Conservation (phyloP, 2,329 filamentous ascomycete genomes). For the Zasmidium angulare region DNA sequence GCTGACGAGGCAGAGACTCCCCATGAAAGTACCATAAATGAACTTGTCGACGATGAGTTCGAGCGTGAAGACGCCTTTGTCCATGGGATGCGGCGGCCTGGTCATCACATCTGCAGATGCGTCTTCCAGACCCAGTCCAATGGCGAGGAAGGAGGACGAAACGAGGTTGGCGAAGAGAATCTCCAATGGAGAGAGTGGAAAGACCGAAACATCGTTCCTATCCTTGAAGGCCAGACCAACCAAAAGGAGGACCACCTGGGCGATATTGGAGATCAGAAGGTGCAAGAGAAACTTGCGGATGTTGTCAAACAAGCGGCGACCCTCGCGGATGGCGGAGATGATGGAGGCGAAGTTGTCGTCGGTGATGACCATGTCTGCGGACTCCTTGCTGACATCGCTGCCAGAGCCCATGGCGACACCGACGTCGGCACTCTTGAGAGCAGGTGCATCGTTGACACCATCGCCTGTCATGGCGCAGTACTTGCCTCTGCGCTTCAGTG, state of each 20-base stretch:
- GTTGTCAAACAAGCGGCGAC: constrained; percentile 53
- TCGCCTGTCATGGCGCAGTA: constrained; percentile 49
- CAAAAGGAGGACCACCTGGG: constrained; percentile 48
- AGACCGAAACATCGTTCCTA: constrained; percentile 43
- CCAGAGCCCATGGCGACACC: constrained; percentile 49
- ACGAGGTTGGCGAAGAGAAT: constrained; percentile 52
- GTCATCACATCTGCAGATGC: constrained; percentile 48
- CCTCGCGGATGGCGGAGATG: constrained; percentile 47
- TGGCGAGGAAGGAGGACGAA: constrained; percentile 48
- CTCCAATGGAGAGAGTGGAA: constrained; percentile 48
- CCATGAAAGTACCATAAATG: constrained; percentile 50
- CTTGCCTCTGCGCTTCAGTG: constrained; percentile 42
- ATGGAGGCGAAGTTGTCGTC: constrained; percentile 49
- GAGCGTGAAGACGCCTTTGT: constrained; percentile 45
- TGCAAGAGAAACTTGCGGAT: constrained; percentile 52
- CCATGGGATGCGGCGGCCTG: constrained; percentile 45
- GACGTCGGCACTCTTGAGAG: constrained; percentile 46
- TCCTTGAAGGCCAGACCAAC: constrained; percentile 50
- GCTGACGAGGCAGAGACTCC: constrained; percentile 44
- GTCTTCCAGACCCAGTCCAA: constrained; percentile 49
- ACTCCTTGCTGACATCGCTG: constrained; percentile 46
- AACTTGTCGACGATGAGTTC: constrained; percentile 51
- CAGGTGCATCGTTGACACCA: constrained; percentile 48
- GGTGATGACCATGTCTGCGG: constrained; percentile 46
- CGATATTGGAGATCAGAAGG: constrained; percentile 50